Base-by-base conservation (phyloP, 75 land plant genomes). In the Larix kaempferi region DNA sequence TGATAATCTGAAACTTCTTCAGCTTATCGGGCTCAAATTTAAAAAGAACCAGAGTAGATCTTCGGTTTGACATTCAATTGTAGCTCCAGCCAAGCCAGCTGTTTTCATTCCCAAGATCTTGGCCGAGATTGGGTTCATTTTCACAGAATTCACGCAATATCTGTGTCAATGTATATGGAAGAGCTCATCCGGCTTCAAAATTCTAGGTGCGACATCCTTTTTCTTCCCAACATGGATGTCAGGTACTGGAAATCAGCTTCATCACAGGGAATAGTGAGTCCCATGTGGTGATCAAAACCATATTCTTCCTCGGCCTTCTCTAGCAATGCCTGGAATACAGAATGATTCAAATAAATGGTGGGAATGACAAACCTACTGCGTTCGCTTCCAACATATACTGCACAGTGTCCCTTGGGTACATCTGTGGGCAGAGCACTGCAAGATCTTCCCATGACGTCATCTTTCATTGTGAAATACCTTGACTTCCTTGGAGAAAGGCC, bases 331-430 rank as follows among this genome's bases (percentile, higher is more conserved):
- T 76, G 74, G 54, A 93, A 88, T 74, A 82, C 76, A 49, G 87
- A 88, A 73, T 87, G 84, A 16, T 61, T 57, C 61, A 93, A 62
- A 60, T 84, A 81, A 14, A 79, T 80, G 14, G 90, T 85, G 16
- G 87, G 69, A 5, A 64, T 64, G 3, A 64, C 17, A 64, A 64
- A 64, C 16, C 67, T 56, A 81, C 71, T 12, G 64, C 86, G 71
- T 26, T 83, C 85, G 39, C 77, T 67, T 1, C 95, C 95, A 17
- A 93, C 95, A 76, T 93, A 90, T 16, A 93, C 89, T 3, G 91
- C 84, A 26, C 82, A 59, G 71, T 76, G 82, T 17, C 86, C 85
- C 67, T 64, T 64, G 15, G 67, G 67, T 6, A 78, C 79, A 72
- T 78, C 74, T 14, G 14, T 75, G 4, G 74, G 26, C 2, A 41